Conservation (phyloP, 2,329 filamentous ascomycete species). For the Sphaerostilbella broomeana region DNA sequence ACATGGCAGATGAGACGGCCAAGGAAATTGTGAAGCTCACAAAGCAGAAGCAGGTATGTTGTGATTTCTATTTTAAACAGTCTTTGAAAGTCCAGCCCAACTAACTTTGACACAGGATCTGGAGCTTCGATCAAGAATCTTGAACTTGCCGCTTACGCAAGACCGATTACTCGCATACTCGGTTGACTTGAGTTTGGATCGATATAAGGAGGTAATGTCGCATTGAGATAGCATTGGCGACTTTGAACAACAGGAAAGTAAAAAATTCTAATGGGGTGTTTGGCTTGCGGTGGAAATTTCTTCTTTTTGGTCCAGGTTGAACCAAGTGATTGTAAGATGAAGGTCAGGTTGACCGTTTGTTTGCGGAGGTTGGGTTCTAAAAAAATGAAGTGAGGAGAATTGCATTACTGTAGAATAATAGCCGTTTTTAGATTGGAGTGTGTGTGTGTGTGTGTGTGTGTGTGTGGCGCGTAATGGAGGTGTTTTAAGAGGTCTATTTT, state of each 20-base stretch:
- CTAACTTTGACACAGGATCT: constrained; percentile 23
- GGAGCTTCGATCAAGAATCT: constrained; percentile 37
- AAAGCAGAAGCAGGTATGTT: constrained; percentile 51
- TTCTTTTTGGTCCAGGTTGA: neutral
- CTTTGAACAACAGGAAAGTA: too few species aligned
- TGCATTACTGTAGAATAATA: constrained; percentile 10
- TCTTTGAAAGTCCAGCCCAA: neutral
- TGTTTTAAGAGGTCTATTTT: neutral
- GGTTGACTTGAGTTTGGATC: constrained; percentile 60
- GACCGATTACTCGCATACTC: constrained; percentile 66
- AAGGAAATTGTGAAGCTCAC: constrained; percentile 51
- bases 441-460: too few species aligned
- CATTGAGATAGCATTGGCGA: constrained; percentile 22
- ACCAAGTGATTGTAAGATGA: neutral
- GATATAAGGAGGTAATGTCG: constrained; percentile 60
- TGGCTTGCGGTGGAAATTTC: too few species aligned
- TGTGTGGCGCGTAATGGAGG: constrained; percentile 3
- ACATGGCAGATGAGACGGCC: constrained; percentile 72
- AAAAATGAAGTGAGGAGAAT: neutral
- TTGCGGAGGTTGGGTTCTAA: neutral
- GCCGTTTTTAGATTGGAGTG: constrained; percentile 3
- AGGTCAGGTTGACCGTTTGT: too few species aligned
- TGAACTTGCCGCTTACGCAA: constrained; percentile 61
- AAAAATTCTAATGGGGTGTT: too few species aligned
- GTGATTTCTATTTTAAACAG: neutral